These are phyloP conservation scores for Vanderwaltozyma tropicalis DNA, from an alignment of 805 yeast species.

Conservation along the genomic window DNA sequence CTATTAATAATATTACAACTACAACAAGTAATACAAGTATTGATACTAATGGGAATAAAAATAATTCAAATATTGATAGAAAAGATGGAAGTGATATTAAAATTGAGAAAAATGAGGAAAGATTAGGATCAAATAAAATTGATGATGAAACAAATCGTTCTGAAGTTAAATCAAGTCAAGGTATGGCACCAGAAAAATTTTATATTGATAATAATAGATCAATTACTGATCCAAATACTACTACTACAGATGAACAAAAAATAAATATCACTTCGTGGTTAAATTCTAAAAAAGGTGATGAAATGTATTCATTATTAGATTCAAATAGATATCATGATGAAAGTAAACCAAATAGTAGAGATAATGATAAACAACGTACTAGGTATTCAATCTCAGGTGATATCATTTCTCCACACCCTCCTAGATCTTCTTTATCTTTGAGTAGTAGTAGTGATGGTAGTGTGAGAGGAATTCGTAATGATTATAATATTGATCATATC, in stretches of 20 bases:
- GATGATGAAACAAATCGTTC: neutral
- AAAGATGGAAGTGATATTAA: too few species aligned
- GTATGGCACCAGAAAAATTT: slow-evolving; percentile 3
- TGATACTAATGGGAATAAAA: too few species aligned
- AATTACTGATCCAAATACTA: neutral
- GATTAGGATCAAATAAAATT: too few species aligned
- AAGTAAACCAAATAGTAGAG: neutral
- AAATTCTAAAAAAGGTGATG: slow-evolving; percentile 16
- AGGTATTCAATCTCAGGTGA: slow-evolving; percentile 1
- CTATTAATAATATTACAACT: slow-evolving; percentile 5
- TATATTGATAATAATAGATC: slow-evolving; percentile 1
- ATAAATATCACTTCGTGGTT: slow-evolving; percentile 17
- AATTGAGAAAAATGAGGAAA: neutral
- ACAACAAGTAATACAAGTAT: too few species aligned
- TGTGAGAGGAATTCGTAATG: neutral
- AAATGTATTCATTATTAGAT: slow-evolving; percentile 16
- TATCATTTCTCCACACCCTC: slow-evolving; percentile 9
- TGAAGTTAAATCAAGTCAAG: slow-evolving; percentile 1
- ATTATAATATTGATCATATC: neutral
- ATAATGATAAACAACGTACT: slow-evolving; percentile 1
- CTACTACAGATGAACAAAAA: slow-evolving; percentile 5
- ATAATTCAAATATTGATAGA: too few species aligned
- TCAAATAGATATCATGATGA: slow-evolving; percentile 3
- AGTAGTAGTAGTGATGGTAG: slow-evolving; percentile 1
- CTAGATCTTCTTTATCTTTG: slow-evolving; percentile 10